Conservation (phyloP, 1,284 basidiomycete species). For the Xanthoconium separans region DNA sequence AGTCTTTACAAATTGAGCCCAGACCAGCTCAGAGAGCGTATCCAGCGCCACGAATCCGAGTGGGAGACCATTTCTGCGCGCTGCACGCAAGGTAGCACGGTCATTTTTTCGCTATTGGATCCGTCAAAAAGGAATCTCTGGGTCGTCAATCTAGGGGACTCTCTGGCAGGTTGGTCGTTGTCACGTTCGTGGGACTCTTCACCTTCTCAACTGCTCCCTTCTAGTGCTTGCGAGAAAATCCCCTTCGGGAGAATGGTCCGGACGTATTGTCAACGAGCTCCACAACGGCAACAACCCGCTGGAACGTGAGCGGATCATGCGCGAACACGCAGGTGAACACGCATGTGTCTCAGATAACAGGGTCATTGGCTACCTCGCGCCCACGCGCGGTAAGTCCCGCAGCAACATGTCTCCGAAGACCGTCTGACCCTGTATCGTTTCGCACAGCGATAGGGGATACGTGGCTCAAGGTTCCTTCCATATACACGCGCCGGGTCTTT, state of each 20-base stretch:
- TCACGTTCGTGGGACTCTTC: background rate
- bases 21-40: constrained; percentile 24
- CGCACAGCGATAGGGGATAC: constrained; percentile 59
- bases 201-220: constrained; percentile 12
- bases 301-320: constrained; percentile 48
- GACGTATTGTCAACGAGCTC: constrained; percentile 45
- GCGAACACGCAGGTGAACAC: constrained; percentile 56
- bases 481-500: constrained; percentile 57
- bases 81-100: constrained; percentile 63
- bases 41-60: constrained; percentile 23
- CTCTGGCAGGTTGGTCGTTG: constrained; percentile 51
- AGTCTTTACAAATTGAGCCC: constrained; percentile 27
- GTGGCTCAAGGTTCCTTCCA: constrained; percentile 58
- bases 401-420: background rate
- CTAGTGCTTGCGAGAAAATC: constrained; percentile 49
- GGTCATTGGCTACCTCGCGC: constrained; percentile 62
- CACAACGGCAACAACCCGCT: constrained; percentile 54
- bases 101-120: constrained; percentile 55
- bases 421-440: constrained; percentile 23
- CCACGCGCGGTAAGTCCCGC: constrained; percentile 55
- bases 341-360: constrained; percentile 50
- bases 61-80: constrained; percentile 38
- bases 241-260: constrained; percentile 40
- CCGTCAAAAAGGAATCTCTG: constrained; percentile 52
- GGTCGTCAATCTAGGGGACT: constrained; percentile 68